Percentiles rank a stretch among this genome's conserved stretches.
phyloP scores from a whole-genome alignment of 441 rosid species.

The Theobroma grandiflorum region DNA sequence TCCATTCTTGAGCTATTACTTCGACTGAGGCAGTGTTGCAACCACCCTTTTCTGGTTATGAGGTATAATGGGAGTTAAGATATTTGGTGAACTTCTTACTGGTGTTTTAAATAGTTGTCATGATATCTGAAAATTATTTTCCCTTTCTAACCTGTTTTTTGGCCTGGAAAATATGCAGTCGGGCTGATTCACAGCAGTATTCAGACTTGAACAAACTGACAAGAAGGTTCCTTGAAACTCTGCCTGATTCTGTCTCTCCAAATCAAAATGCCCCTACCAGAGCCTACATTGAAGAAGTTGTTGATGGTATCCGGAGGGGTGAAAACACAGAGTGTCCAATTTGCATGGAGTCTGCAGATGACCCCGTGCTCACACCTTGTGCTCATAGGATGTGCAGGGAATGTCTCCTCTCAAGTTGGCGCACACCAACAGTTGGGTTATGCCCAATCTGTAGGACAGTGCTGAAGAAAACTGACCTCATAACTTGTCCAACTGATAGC shows the following conservation, averaged over 20 bases:
- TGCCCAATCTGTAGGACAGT: constrained; percentile 64
- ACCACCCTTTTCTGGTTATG: constrained; percentile 80
- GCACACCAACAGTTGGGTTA: constrained; percentile 49
- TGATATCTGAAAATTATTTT: neutral
- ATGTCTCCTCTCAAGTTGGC: constrained; percentile 74
- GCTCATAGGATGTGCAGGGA: constrained; percentile 80
- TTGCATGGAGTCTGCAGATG: constrained; percentile 74
- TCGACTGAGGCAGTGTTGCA: constrained; percentile 80
- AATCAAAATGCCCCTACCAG: constrained; percentile 45
- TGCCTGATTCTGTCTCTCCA: constrained; percentile 38
- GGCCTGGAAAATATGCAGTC: constrained; percentile 32
- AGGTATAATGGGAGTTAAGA: constrained; percentile 39
- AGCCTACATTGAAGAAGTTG: constrained; percentile 64
- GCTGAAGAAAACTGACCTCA: constrained; percentile 58
- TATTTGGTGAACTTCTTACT: neutral
- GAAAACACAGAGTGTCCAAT: constrained; percentile 71
- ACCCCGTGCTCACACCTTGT: constrained; percentile 79
- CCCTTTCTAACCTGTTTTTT: neutral
- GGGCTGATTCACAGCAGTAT: constrained; percentile 58
- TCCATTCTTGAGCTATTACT: constrained; percentile 73
- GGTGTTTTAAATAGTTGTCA: neutral
- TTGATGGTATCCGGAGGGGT: constrained; percentile 57
- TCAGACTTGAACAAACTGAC: constrained; percentile 66
- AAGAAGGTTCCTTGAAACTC: constrained; percentile 61
- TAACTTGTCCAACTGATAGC: constrained; percentile 65